These are phyloP conservation scores for Amaranthus tricolor DNA, from an alignment of 179 eudicot genomes.

Conservation along the genomic window DNA sequence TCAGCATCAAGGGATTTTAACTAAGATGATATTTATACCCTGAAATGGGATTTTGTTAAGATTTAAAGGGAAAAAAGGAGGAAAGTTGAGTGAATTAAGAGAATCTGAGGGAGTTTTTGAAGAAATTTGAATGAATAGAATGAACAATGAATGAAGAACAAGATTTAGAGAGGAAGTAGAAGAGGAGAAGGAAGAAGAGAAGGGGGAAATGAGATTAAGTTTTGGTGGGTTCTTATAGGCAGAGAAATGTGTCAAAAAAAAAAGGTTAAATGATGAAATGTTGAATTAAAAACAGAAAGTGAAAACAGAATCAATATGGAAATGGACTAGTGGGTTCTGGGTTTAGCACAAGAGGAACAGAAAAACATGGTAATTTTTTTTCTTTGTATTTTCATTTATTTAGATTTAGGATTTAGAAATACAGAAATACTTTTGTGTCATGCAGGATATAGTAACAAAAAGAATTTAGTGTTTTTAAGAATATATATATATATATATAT, in stretches of 20 bases:
- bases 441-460: too few relatives aligned
- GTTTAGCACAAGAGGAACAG: slow-evolving; percentile 15
- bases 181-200: slow-evolving; percentile 12
- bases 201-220: slow-evolving; percentile 27
- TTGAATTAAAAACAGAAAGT: background rate
- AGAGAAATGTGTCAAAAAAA: slow-evolving; percentile 13
- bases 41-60: background rate
- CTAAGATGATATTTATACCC: background rate
- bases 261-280: slow-evolving; percentile 8
- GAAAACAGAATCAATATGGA: slow-evolving; percentile 8
- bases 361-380: too few relatives aligned
- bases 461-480: too few relatives aligned
- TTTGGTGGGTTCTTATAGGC: slow-evolving; percentile 26
- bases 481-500: too few relatives aligned
- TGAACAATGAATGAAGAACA: slow-evolving; percentile 2
- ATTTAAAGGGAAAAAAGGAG: background rate
- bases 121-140: too few relatives aligned
- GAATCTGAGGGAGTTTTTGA: too few relatives aligned
- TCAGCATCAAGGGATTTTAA: slow-evolving; percentile 33
- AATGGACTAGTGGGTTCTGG: slow-evolving; percentile 24
- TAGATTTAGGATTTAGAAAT: too few relatives aligned
- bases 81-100: background rate
- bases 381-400: too few relatives aligned
- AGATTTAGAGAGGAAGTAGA: slow-evolving; percentile 3
- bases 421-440: too few relatives aligned